Conservation (phyloP, 768 basidiomycete species). For the Boletus coccyginus region DNA sequence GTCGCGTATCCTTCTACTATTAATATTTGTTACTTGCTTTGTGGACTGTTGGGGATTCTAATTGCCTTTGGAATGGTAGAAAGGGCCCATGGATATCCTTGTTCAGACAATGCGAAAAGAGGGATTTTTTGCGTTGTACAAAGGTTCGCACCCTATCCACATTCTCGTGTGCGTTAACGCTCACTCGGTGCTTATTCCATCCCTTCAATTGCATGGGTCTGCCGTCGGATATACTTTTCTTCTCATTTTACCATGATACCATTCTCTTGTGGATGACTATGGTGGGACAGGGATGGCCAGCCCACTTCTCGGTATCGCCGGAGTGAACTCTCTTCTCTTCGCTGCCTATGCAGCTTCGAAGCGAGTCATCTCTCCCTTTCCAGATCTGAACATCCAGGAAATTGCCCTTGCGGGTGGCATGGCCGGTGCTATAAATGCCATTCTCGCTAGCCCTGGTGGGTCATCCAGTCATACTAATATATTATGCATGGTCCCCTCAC, state of each 20-base stretch:
- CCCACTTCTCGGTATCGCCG: conserved; percentile 89
- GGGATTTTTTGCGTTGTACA: conserved; percentile 91
- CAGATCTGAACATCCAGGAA: conserved; percentile 74
- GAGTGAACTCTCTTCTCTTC: conserved; percentile 94
- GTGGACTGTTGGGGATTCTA: not conserved
- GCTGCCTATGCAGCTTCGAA: conserved; percentile 83
- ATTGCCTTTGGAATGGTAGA: conserved; percentile 41
- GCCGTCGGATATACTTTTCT: not conserved
- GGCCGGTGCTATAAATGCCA: conserved; percentile 88
- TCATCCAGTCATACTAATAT: not conserved
- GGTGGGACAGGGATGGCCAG: conserved; percentile 67
- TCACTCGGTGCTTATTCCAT: not conserved
- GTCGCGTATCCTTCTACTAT: conserved; percentile 45
- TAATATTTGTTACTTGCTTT: not conserved
- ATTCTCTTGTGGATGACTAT: not conserved
- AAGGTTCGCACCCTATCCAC: conserved; percentile 51
- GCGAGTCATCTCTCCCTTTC: conserved; percentile 85
- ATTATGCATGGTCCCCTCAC: not conserved
- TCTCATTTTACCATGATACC: not conserved
- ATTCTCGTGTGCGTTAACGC: not conserved
- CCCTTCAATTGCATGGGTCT: not conserved
- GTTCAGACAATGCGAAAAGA: conserved; percentile 78
- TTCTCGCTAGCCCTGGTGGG: conserved; percentile 87
- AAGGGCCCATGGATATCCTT: conserved; percentile 92
- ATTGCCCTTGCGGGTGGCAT: conserved; percentile 85